Base-by-base conservation (phyloP, 805 yeast species). In the Ogataea naganishii region DNA sequence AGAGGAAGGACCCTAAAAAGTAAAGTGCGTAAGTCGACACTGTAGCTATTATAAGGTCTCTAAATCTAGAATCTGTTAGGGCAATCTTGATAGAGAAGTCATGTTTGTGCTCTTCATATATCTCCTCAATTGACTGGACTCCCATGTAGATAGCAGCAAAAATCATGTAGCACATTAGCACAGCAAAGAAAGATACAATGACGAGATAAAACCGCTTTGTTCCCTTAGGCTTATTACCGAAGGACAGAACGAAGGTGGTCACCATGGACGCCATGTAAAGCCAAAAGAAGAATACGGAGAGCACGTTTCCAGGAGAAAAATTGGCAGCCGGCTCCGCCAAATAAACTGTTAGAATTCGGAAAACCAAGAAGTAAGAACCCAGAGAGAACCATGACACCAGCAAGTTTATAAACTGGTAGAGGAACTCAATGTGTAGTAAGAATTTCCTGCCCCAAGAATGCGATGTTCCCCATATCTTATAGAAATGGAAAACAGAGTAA, bases 201-300 rank as follows among this genome's bases (percentile, higher is more conserved):
- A 75, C 66, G 30, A 79, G 52, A 51, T 92, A 89, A 45, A 86
- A 80, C 44, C 62, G 68, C 35, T 76, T 75, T 0, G 97, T 84
- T 18, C 97, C 96, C 40, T 80, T 72, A 2, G 98, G 97, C 20
- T 94, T 77, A 53, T 89, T 89, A 47, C 98, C 98, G 54, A 89
- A 80, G 3, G 95, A 80, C 34, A 89, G 60, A 23, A 89, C 84
- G 58, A 89, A 88, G 5, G 95, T 84, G 7, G 89, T 74, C 16
- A 85, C 79, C 2, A 92, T 58, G 11, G 88, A 79, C 1, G 80
- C 79, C 34, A 80, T 72, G 46, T 88, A 89, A 14, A 88, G 53
- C 95, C 96, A 88, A 7, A 88, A 62, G 39, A 86, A 76, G 0
- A 83, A 69, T 3, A 83, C 81, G 2, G 94, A 76, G 18, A 89